Evolutionary conservation across 2,329 filamentous ascomycete species (phyloP).

Genomic region (Moelleriella libera): DNA sequence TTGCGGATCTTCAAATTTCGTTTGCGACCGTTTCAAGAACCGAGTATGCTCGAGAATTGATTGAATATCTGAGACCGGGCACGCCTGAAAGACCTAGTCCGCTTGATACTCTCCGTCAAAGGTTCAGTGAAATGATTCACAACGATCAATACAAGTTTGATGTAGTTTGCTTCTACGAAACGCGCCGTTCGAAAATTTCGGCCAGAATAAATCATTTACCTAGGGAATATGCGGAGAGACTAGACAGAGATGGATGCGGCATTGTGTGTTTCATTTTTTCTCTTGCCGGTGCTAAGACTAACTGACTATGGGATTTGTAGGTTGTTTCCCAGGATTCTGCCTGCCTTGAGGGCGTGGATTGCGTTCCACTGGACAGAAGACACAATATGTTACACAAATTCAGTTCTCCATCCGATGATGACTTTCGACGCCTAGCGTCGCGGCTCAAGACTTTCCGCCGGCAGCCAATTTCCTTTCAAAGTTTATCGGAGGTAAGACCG

Average conservation of each 20-base stretch:
- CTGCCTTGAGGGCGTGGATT: background rate
- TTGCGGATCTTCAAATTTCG: background rate
- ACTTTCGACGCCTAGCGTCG: background rate
- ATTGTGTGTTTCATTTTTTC: background rate
- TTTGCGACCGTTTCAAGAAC: background rate
- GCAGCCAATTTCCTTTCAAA: background rate
- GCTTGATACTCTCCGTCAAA: background rate
- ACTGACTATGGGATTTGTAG: background rate
- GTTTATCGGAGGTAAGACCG: background rate
- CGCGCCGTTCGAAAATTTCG: background rate
- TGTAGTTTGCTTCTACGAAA: background rate
- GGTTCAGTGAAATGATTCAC: background rate
- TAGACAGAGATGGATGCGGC: background rate
- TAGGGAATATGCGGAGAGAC: background rate
- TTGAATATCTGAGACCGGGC: background rate
- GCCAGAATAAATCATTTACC: background rate
- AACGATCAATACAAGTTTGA: background rate
- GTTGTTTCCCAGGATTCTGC: background rate
- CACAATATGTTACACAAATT: background rate
- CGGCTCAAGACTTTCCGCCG: background rate
- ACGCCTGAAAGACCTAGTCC: background rate
- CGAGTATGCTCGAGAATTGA: background rate
- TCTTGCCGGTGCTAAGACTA: background rate
- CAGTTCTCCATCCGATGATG: background rate
- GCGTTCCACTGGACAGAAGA: background rate